phyloP scores from a whole-genome alignment of 2,329 filamentous ascomycete genomes.

The Lasiodiplodia citricola region DNA sequence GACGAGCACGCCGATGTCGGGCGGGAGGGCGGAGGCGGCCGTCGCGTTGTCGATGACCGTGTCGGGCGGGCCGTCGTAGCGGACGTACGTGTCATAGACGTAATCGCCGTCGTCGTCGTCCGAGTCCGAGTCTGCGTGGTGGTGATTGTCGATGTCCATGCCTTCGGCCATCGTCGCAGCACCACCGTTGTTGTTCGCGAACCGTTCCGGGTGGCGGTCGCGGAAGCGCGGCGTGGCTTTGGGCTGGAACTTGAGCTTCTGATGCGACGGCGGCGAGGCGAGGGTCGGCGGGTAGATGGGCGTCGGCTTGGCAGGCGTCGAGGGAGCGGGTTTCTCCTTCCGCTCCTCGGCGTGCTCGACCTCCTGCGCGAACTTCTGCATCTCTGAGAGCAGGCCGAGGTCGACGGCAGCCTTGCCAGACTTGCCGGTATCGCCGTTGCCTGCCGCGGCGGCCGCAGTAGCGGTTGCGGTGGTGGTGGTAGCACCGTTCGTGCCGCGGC shows the following conservation, averaged over 20 bases:
- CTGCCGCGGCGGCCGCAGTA: slow-evolving; percentile 7
- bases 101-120: slow-evolving; percentile 59
- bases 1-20: slow-evolving; percentile 50
- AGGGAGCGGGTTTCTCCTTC: neutral
- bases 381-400: slow-evolving; percentile 36
- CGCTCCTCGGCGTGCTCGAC: slow-evolving; percentile 35
- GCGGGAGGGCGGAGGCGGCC: slow-evolving; percentile 37
- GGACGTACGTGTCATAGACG: slow-evolving; percentile 67
- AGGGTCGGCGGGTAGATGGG: neutral
- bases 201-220: slow-evolving; percentile 37
- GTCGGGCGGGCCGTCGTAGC: slow-evolving; percentile 44
- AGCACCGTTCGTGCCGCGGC: neutral
- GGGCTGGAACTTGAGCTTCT: slow-evolving; percentile 41
- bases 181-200: neutral
- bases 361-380: slow-evolving; percentile 41
- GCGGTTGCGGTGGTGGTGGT: slow-evolving; percentile 8
- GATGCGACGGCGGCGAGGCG: slow-evolving; percentile 28
- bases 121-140: slow-evolving; percentile 33
- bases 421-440: neutral
- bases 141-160: slow-evolving; percentile 41
- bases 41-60: neutral
- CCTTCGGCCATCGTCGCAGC: slow-evolving; percentile 26
- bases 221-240: slow-evolving; percentile 42
- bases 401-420: slow-evolving; percentile 1
- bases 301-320: neutral